A percentile compares a stretch with the other conserved stretches of the same genome.
phyloP scores from a whole-genome alignment of 2,329 filamentous ascomycete genomes.

The Cytospora chrysosperma region DNA sequence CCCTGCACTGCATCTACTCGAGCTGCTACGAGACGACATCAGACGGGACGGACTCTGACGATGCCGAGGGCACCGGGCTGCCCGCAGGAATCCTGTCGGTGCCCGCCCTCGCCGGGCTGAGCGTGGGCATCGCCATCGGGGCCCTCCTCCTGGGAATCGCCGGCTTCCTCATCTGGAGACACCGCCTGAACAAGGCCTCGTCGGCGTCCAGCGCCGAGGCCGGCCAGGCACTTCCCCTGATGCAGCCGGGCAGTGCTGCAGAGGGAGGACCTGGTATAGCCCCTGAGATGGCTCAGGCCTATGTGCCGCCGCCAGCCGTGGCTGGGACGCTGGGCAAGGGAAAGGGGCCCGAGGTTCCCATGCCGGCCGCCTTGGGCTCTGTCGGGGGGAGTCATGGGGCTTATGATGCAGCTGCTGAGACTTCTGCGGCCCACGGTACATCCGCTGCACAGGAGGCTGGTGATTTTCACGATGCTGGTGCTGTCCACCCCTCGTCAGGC shows the following conservation, averaged over 20 bases:
- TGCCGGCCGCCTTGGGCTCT: neutral
- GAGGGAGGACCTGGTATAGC: neutral
- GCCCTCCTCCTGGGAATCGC: conserved; percentile 5
- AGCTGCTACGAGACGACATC: conserved; percentile 6
- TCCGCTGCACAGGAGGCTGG: neutral
- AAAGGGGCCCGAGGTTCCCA: conserved; percentile 7
- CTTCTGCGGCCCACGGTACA: neutral
- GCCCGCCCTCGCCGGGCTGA: conserved; percentile 16
- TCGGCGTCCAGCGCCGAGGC: conserved; percentile 7
- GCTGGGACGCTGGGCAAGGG: conserved; percentile 1
- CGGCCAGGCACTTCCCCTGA: neutral
- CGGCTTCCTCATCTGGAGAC: conserved; percentile 17
- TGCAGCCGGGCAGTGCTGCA: neutral
- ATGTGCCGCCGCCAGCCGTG: neutral
- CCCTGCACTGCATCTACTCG: conserved; percentile 24
- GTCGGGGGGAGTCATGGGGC: neutral
- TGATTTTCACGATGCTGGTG: neutral
- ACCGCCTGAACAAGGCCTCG: conserved; percentile 8
- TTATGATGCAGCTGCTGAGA: neutral
- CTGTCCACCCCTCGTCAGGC: neutral
- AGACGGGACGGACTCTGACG: neutral
- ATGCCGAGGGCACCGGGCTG: neutral
- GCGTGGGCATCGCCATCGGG: conserved; percentile 14
- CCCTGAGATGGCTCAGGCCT: conserved; percentile 10
- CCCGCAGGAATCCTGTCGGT: conserved; percentile 6